A percentile compares a stretch with the other conserved stretches of the same genome.
These are phyloP conservation scores for Avena sativa DNA, from an alignment of 176 grass and related monocot species.

Conservation along the genomic window DNA sequence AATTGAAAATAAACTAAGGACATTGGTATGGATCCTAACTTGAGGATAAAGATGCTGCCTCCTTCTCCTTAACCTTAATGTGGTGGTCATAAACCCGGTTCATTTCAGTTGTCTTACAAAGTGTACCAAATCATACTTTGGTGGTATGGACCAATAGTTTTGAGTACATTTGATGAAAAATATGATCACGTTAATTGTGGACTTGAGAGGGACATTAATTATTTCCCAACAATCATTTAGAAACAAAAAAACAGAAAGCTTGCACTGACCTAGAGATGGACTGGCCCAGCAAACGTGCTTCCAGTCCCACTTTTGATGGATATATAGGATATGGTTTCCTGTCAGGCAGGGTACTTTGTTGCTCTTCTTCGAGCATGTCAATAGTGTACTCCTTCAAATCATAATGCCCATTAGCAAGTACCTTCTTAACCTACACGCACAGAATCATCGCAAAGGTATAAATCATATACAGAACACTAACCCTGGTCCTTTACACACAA, in stretches of 20 bases:
- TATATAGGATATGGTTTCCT: slow-evolving; percentile 88
- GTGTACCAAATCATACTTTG: slow-evolving; percentile 27
- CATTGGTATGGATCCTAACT: slow-evolving; percentile 5
- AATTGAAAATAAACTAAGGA: slow-evolving; percentile 26
- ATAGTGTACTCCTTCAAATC: slow-evolving; percentile 80
- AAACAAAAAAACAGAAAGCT: slow-evolving; percentile 23
- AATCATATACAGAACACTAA: slow-evolving; percentile 28
- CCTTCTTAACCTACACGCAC: slow-evolving; percentile 66
- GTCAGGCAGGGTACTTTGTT: slow-evolving; percentile 56
- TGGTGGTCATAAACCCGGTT: slow-evolving; percentile 25
- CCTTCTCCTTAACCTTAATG: not conserved
- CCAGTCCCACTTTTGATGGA: slow-evolving; percentile 84
- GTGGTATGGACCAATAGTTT: slow-evolving; percentile 9
- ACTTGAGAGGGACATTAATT: slow-evolving; percentile 6
- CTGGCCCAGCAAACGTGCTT: slow-evolving; percentile 56
- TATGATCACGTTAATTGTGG: not conserved
- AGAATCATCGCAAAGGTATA: slow-evolving; percentile 30
- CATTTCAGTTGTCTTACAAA: slow-evolving; percentile 28
- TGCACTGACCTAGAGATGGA: slow-evolving; percentile 77
- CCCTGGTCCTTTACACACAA: not conserved
- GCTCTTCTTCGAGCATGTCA: slow-evolving; percentile 66
- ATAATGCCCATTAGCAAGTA: slow-evolving; percentile 63
- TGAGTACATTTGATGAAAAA: slow-evolving; percentile 25
- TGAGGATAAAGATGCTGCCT: slow-evolving; percentile 17
- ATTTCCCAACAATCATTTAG: not conserved